Conservation (phyloP, 2,329 filamentous ascomycete genomes). For the Ophiocordyceps unilateralis region DNA sequence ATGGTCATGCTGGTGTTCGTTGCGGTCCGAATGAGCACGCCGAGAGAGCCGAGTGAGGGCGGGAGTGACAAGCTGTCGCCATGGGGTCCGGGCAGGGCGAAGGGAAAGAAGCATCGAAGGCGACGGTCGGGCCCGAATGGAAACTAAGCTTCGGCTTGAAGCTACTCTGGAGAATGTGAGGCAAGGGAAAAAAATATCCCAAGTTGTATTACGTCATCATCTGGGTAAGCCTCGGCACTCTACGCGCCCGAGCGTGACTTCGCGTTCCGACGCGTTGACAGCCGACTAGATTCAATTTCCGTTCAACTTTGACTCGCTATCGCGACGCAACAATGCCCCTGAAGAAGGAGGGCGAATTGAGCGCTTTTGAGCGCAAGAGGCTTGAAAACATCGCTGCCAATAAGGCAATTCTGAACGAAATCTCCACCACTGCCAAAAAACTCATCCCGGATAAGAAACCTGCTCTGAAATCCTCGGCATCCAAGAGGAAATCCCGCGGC, state of each 20-base stretch:
- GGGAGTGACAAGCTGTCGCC: slow-evolving; percentile 9
- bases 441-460: slow-evolving; percentile 42
- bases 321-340: slow-evolving; percentile 23
- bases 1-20: slow-evolving; percentile 10
- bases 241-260: neutral
- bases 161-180: neutral
- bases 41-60: neutral
- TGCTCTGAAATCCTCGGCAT: slow-evolving; percentile 22
- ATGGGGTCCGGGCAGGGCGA: slow-evolving; percentile 50
- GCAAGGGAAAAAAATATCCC: neutral
- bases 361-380: slow-evolving; percentile 72
- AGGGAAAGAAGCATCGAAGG: slow-evolving; percentile 47
- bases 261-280: neutral
- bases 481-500: slow-evolving; percentile 12
- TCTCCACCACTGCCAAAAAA: slow-evolving; percentile 54
- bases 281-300: neutral
- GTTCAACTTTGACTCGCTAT: neutral
- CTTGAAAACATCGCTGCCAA: slow-evolving; percentile 79
- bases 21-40: neutral
- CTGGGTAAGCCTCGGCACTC: neutral
- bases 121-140: slow-evolving; percentile 7
- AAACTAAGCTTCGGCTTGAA: slow-evolving; percentile 17
- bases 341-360: slow-evolving; percentile 34
- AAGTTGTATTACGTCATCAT: too few species aligned
- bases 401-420: slow-evolving; percentile 61